These are phyloP conservation scores for Fistulifera pelliculosa DNA, from an alignment of 108 stramenopile species.

Conservation along the genomic window DNA sequence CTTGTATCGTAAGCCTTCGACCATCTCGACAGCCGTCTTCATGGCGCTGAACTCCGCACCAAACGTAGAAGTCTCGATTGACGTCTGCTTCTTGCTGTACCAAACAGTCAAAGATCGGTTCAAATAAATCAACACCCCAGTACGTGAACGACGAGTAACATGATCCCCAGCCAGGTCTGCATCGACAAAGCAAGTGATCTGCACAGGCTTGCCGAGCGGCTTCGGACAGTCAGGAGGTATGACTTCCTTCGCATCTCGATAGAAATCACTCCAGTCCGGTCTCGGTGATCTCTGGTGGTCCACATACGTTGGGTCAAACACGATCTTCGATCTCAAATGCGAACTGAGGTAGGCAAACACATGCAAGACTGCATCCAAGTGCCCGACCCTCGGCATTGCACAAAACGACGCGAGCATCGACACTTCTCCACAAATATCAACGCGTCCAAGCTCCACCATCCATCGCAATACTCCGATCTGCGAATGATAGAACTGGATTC, in stretches of 20 bases:
- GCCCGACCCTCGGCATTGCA: conserved; percentile 30
- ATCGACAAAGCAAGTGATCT: conserved; percentile 34
- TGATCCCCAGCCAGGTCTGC: conserved; percentile 40
- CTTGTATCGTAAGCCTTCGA: conserved; percentile 45
- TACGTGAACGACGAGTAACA: conserved; percentile 37
- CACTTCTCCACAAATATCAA: conserved; percentile 32
- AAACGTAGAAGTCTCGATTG: conserved; percentile 48
- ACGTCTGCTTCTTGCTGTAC: conserved; percentile 41
- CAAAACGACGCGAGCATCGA: conserved; percentile 30
- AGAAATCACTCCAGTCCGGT: conserved; percentile 19
- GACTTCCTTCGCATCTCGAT: conserved; percentile 15
- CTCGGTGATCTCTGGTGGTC: neutral
- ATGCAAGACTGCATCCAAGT: conserved; percentile 29
- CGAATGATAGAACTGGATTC: conserved; percentile 18
- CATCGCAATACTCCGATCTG: conserved; percentile 38
- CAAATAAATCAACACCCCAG: conserved; percentile 43
- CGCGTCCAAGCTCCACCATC: conserved; percentile 37
- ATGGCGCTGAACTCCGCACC: conserved; percentile 40
- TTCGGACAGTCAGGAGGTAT: conserved; percentile 22
- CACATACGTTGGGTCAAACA: conserved; percentile 25
- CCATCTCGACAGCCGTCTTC: conserved; percentile 24
- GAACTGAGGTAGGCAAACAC: conserved; percentile 19
- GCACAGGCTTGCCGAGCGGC: conserved; percentile 21
- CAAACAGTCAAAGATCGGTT: conserved; percentile 40
- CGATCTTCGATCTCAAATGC: conserved; percentile 16